These are phyloP conservation scores for Thielaviopsis ethacetica DNA, from an alignment of 2,329 filamentous ascomycete genomes.

Conservation along the genomic window DNA sequence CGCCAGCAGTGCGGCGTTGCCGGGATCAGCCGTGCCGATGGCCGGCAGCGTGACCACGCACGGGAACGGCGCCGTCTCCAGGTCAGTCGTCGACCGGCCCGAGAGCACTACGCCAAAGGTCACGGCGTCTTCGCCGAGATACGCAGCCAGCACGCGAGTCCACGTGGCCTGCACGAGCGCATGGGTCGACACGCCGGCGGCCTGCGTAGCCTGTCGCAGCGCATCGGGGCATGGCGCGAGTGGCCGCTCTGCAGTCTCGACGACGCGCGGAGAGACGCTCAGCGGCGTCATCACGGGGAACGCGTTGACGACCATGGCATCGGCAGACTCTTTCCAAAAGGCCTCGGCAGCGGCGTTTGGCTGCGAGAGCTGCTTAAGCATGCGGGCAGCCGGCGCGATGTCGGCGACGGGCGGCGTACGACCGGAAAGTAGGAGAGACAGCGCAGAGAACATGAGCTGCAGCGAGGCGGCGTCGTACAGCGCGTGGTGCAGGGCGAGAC, in stretches of 20 bases:
- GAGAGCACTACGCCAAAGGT: slow-evolving; percentile 72
- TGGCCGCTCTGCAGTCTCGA: slow-evolving; percentile 20
- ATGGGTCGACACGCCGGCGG: slow-evolving; percentile 54
- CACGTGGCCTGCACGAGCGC: slow-evolving; percentile 62
- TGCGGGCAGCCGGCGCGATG: not conserved
- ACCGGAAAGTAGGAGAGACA: slow-evolving; percentile 23
- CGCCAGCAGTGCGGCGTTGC: slow-evolving; percentile 37
- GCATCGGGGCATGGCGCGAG: slow-evolving; percentile 10
- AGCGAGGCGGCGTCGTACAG: slow-evolving; percentile 74
- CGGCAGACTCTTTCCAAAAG: slow-evolving; percentile 49
- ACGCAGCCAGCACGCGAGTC: slow-evolving; percentile 57
- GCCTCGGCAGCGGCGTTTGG: slow-evolving; percentile 19
- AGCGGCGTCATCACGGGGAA: slow-evolving; percentile 65
- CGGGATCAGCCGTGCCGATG: slow-evolving; percentile 28
- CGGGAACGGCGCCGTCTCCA: slow-evolving; percentile 49
- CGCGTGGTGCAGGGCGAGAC: slow-evolving; percentile 54
- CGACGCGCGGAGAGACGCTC: slow-evolving; percentile 18
- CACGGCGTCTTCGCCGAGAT: slow-evolving; percentile 57
- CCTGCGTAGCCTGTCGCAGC: slow-evolving; percentile 40
- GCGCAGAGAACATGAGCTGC: slow-evolving; percentile 42
- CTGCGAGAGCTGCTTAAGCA: not conserved
- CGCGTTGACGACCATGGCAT: slow-evolving; percentile 40
- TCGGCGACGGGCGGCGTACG: slow-evolving; percentile 1
- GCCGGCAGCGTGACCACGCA: slow-evolving; percentile 72
- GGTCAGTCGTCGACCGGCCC: slow-evolving; percentile 47